These are phyloP conservation scores for Austroboletus festivus DNA, from an alignment of 768 basidiomycete genomes.

Conservation along the genomic window DNA sequence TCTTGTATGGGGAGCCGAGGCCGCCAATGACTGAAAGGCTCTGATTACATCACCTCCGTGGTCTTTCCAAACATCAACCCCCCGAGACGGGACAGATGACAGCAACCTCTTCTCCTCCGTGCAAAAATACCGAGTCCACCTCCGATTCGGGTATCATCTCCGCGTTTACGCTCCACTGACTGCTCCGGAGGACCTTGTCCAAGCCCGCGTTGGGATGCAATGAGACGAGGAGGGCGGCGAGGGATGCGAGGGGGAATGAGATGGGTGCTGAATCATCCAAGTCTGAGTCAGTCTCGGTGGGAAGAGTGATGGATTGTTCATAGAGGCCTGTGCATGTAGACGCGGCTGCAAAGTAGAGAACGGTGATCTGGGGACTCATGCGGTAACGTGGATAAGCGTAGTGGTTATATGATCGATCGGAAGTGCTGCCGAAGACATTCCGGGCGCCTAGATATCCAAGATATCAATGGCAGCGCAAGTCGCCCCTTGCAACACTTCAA, in stretches of 20 bases:
- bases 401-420: neutral
- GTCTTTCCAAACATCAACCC: slow-evolving; percentile 38
- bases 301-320: slow-evolving; percentile 51
- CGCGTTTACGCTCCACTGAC: slow-evolving; percentile 77
- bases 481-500: too few relatives aligned
- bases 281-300: slow-evolving; percentile 23
- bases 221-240: slow-evolving; percentile 49
- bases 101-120: slow-evolving; percentile 74
- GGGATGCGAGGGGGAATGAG: slow-evolving; percentile 45
- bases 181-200: slow-evolving; percentile 50
- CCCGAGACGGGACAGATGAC: slow-evolving; percentile 83
- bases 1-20: too few relatives aligned
- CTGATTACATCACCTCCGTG: neutral
- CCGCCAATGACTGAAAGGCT: too few relatives aligned
- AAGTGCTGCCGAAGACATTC: neutral
- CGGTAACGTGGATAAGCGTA: too few relatives aligned
- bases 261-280: neutral
- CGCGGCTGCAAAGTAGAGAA: slow-evolving; percentile 60
- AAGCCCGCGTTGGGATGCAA: slow-evolving; percentile 53
- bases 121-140: slow-evolving; percentile 38
- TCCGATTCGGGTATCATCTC: slow-evolving; percentile 71
- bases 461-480: too few relatives aligned
- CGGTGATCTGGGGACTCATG: slow-evolving; percentile 31
- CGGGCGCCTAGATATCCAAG: too few relatives aligned
- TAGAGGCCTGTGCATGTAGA: slow-evolving; percentile 65